Percentiles rank a stretch among this genome's conserved stretches.
phyloP scores from a whole-genome alignment of 2,329 filamentous ascomycete genomes.

The Calonectria crousiana region DNA sequence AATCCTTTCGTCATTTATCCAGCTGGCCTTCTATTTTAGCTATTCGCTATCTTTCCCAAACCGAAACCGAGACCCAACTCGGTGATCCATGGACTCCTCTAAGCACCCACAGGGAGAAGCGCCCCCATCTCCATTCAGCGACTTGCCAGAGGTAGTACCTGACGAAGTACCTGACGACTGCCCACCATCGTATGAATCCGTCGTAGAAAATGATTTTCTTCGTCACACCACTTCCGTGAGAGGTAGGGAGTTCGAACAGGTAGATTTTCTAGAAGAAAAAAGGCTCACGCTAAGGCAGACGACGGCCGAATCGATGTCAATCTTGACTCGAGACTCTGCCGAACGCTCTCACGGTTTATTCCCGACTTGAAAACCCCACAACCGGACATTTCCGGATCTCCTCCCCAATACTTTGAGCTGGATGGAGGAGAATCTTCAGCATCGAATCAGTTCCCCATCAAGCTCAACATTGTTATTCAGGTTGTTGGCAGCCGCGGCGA shows the following conservation, averaged over 20 bases:
- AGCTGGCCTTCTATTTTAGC: background rate
- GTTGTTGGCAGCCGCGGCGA: constrained; percentile 85
- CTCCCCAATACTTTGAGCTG: constrained; percentile 8
- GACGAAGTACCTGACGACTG: constrained; percentile 25
- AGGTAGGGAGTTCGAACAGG: background rate
- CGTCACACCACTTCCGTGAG: constrained; percentile 21
- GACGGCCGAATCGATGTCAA: constrained; percentile 31
- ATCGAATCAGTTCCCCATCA: constrained; percentile 22
- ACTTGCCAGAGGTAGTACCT: constrained; percentile 25
- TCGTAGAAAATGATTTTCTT: constrained; percentile 16
- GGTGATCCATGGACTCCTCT: constrained; percentile 15
- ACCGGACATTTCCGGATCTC: background rate
- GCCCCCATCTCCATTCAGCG: constrained; percentile 23
- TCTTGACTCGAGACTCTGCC: constrained; percentile 31
- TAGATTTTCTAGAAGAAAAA: background rate
- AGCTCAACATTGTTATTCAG: constrained; percentile 80
- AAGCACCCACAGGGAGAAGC: background rate
- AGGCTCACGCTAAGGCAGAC: constrained; percentile 13
- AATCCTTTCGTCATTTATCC: background rate
- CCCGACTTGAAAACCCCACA: constrained; percentile 28
- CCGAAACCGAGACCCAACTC: background rate
- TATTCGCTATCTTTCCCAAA: background rate
- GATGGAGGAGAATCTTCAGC: constrained; percentile 1
- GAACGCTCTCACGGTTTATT: constrained; percentile 32
- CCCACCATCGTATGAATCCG: constrained; percentile 26